Conservation (phyloP, 2,329 filamentous ascomycete genomes). For the Cladophialophora carrionii region DNA sequence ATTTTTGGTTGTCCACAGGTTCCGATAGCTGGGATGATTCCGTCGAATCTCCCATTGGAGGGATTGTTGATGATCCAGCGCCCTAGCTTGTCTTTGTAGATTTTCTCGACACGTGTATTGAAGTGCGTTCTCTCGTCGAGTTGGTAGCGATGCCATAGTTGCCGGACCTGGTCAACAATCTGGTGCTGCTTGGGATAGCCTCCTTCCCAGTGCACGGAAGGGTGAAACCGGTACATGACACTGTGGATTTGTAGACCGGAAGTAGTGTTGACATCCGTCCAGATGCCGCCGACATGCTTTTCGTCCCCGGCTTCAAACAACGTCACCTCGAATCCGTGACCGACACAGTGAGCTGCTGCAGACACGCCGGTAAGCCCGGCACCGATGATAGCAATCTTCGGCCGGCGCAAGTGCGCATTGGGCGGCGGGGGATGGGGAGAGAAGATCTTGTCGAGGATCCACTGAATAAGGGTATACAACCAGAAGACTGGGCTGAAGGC, state of each 20-base stretch:
- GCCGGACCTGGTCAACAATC: slow-evolving; percentile 71
- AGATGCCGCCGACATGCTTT: slow-evolving; percentile 74
- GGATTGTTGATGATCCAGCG: slow-evolving; percentile 78
- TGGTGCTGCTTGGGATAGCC: slow-evolving; percentile 79
- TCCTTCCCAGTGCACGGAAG: slow-evolving; percentile 71
- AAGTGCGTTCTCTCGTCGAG: slow-evolving; percentile 73
- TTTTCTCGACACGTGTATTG: slow-evolving; percentile 67
- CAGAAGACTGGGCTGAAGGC: slow-evolving; percentile 48
- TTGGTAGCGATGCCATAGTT: slow-evolving; percentile 75
- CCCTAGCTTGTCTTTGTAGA: slow-evolving; percentile 69
- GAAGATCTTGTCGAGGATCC: slow-evolving; percentile 65
- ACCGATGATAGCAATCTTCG: slow-evolving; percentile 70
- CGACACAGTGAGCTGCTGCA: slow-evolving; percentile 78
- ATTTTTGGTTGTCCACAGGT: slow-evolving; percentile 79
- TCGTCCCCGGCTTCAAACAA: slow-evolving; percentile 74
- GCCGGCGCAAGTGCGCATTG: slow-evolving; percentile 59
- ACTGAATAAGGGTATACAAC: slow-evolving; percentile 68
- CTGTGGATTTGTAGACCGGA: slow-evolving; percentile 83
- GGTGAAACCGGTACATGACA: slow-evolving; percentile 86
- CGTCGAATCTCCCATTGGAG: slow-evolving; percentile 73
- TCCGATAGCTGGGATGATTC: slow-evolving; percentile 75
- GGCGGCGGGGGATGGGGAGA: slow-evolving; percentile 70
- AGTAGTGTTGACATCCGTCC: slow-evolving; percentile 82
- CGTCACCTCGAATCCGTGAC: slow-evolving; percentile 80
- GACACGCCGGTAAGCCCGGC: slow-evolving; percentile 76